Conservation (phyloP, 2,329 filamentous ascomycete species). For the Fusarium clavum region DNA sequence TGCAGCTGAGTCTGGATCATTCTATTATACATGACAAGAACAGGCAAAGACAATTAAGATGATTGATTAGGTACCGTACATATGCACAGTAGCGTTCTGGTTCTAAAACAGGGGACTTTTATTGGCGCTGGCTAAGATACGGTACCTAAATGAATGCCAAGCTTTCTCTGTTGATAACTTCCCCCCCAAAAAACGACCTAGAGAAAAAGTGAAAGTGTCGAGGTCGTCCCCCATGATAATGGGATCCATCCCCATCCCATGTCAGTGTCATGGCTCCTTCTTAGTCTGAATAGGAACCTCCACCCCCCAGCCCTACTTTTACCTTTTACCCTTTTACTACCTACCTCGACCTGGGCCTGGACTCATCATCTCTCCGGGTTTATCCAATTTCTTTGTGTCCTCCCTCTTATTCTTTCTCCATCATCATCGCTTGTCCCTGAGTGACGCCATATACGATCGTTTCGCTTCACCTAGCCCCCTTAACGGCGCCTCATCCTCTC, state of each 20-base stretch:
- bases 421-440: conserved; percentile 34
- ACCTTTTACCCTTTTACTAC: conserved; percentile 6
- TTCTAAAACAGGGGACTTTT: conserved; percentile 32
- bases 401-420: conserved; percentile 20
- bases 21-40: background rate
- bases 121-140: conserved; percentile 16
- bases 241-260: conserved; percentile 28
- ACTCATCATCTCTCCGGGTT: conserved; percentile 17
- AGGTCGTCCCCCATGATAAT: conserved; percentile 39
- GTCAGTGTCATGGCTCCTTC: conserved; percentile 40
- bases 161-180: conserved; percentile 27
- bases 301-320: conserved; percentile 41
- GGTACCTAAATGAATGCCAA: conserved; percentile 23
- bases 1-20: conserved; percentile 11
- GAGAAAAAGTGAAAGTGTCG: conserved; percentile 11
- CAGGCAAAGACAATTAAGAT: conserved; percentile 16
- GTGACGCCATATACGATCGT: conserved; percentile 35
- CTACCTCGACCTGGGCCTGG: background rate
- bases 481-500: conserved; percentile 32
- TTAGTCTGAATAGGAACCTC: conserved; percentile 31
- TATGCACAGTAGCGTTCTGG: background rate
- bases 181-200: conserved; percentile 14
- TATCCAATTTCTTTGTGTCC: conserved; percentile 35
- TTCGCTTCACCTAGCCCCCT: conserved; percentile 26
- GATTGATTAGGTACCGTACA: background rate